phyloP scores from a whole-genome alignment of 1,139 yeast species.

The Candida albicans region DNA sequence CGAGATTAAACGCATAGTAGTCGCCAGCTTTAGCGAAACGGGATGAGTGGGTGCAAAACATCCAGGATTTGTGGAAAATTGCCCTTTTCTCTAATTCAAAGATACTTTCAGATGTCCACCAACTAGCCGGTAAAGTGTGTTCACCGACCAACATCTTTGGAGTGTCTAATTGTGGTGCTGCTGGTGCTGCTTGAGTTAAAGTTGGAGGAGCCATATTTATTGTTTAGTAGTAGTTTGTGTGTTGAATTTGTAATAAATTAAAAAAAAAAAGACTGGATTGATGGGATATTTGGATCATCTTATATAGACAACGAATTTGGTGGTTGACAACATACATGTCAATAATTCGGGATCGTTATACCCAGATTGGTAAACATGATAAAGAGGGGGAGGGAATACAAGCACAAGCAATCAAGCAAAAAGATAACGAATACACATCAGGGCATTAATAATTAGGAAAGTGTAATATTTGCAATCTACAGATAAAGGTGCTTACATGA shows the following conservation, averaged over 20 bases:
- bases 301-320: no score
- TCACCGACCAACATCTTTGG: conserved; percentile 39
- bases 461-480: no score
- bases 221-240: background rate
- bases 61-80: conserved; percentile 57
- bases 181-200: conserved; percentile 1
- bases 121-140: conserved; percentile 63
- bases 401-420: background rate
- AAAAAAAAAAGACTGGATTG: background rate
- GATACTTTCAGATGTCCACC: conserved; percentile 63
- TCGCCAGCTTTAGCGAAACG: conserved; percentile 59
- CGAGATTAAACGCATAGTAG: conserved; percentile 48
- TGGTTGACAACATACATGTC: no score
- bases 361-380: background rate
- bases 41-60: conserved; percentile 49
- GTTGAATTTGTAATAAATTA: background rate
- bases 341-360: background rate
- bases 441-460: background rate
- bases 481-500: no score
- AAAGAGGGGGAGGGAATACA: background rate
- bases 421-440: conserved; percentile 1
- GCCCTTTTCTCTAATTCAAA: conserved; percentile 59
- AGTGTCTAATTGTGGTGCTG: background rate
- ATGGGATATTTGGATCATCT: background rate
- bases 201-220: conserved; percentile 6